Conservation (phyloP, 2,329 filamentous ascomycete genomes). For the Clarireedia paspali region DNA sequence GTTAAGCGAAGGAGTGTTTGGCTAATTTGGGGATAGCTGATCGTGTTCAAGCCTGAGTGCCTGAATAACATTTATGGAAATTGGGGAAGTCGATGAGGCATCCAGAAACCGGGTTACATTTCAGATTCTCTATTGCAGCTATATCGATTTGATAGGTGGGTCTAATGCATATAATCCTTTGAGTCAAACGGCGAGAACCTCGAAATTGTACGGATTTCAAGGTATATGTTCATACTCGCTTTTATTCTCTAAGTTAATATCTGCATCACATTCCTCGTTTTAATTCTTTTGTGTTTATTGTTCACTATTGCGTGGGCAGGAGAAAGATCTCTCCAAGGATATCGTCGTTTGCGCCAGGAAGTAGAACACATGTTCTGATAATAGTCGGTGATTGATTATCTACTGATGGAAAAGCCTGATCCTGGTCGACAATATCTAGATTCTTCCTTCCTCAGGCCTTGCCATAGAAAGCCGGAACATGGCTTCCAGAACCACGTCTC, state of each 20-base stretch:
- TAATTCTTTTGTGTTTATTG: background rate
- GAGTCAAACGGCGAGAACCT: conserved; percentile 17
- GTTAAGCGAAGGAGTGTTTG: conserved; percentile 11
- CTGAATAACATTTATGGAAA: background rate
- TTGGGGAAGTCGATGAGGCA: background rate
- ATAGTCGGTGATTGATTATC: no score
- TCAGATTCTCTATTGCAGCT: background rate
- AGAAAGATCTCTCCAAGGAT: no score
- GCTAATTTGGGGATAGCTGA: conserved; percentile 6
- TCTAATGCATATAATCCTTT: background rate
- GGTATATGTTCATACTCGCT: no score
- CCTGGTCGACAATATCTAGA: background rate
- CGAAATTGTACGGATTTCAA: no score
- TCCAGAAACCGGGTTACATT: background rate
- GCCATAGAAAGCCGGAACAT: background rate
- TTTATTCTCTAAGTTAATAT: no score
- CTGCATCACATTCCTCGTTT: background rate
- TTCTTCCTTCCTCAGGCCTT: background rate
- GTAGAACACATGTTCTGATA: no score
- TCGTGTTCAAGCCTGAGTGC: background rate
- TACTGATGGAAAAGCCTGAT: background rate
- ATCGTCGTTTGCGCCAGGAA: no score
- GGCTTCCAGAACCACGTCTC: conserved; percentile 21
- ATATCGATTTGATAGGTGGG: conserved; percentile 2
- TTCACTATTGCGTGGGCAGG: no score